phyloP scores from a whole-genome alignment of 345 rosid genomes.

The Eucalyptus leucophloia region DNA sequence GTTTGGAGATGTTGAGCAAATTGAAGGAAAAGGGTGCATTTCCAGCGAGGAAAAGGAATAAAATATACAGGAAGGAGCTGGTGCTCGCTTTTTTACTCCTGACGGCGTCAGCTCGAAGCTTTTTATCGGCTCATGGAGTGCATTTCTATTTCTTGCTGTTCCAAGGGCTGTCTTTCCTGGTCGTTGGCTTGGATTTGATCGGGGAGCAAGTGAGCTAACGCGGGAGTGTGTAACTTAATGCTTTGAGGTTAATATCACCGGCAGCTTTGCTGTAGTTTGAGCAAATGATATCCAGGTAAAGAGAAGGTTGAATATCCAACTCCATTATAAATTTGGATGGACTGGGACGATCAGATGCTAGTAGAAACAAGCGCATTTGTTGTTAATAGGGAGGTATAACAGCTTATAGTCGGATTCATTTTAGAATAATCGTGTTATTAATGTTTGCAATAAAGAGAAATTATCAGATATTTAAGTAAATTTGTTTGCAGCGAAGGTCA shows the following conservation, averaged over 20 bases:
- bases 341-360: not conserved
- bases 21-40: conserved; percentile 33
- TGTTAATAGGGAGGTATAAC: not conserved
- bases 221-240: not conserved
- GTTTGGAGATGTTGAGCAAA: conserved; percentile 50
- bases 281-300: not conserved
- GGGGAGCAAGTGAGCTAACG: conserved; percentile 73
- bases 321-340: not conserved
- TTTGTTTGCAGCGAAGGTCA: not conserved
- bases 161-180: conserved; percentile 79
- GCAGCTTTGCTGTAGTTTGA: not conserved
- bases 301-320: not conserved
- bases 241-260: not conserved
- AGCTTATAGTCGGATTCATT: not conserved
- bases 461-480: not conserved
- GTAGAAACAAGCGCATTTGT: not conserved
- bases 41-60: conserved; percentile 37
- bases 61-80: conserved; percentile 66
- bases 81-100: conserved; percentile 74
- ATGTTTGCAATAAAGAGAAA: not conserved
- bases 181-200: conserved; percentile 82
- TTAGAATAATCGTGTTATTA: not conserved
- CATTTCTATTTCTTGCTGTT: conserved; percentile 90
- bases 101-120: conserved; percentile 76
- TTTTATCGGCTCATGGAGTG: conserved; percentile 76